Evolutionary conservation across 257 asterid species (phyloP).

Genomic region (Penstemon eatonii): DNA sequence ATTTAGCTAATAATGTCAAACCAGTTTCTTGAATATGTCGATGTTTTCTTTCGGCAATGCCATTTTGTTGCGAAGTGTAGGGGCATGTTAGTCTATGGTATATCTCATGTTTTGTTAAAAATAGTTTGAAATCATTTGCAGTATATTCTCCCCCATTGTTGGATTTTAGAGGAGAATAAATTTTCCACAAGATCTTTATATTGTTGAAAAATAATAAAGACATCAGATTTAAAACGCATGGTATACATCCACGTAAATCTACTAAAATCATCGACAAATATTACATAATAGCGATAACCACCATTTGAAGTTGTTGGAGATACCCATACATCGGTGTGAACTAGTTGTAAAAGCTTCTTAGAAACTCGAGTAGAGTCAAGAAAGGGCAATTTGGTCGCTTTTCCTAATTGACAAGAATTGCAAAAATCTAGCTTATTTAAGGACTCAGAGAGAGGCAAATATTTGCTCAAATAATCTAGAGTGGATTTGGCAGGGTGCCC

Average conservation of each 20-base stretch:
- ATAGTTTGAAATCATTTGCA: too few species aligned
- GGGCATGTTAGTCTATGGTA: slow-evolving; percentile 2
- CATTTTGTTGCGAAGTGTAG: neutral
- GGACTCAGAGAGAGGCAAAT: neutral
- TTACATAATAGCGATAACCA: neutral
- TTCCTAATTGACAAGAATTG: neutral
- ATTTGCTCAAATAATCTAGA: neutral
- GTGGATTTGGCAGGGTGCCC: neutral
- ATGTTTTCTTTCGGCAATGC: neutral
- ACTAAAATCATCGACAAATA: neutral
- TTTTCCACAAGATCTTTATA: neutral
- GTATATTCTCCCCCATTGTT: too few species aligned
- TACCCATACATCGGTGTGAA: neutral
- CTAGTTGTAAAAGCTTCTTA: neutral
- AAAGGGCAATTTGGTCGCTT: neutral
- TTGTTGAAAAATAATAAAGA: neutral
- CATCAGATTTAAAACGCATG: neutral
- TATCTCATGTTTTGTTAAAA: neutral
- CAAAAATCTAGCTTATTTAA: neutral
- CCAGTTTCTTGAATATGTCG: neutral
- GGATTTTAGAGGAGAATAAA: neutral
- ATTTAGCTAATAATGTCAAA: neutral
- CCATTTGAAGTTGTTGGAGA: neutral
- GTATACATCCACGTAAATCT: neutral
- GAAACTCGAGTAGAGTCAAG: neutral